phyloP scores from a whole-genome alignment of 108 stramenopile species.

The Cylindrotheca closterium region DNA sequence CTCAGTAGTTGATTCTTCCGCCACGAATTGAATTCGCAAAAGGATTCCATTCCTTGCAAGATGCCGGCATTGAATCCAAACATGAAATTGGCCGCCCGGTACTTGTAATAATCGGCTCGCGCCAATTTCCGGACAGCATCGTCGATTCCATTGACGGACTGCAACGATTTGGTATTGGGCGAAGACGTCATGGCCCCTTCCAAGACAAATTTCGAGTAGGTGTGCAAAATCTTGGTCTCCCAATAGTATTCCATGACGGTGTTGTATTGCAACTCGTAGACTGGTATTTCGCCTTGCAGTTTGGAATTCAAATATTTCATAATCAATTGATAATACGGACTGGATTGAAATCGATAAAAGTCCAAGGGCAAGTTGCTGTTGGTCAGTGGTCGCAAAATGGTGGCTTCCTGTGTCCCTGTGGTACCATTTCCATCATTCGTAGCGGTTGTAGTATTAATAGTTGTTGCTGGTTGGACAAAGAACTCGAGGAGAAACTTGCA shows the following conservation, averaged over 20 bases:
- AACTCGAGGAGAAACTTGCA: slow-evolving; percentile 22
- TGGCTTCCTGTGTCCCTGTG: slow-evolving; percentile 2
- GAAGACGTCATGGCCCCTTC: slow-evolving; percentile 28
- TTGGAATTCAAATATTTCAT: slow-evolving; percentile 4
- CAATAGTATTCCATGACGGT: slow-evolving; percentile 23
- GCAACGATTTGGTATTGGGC: slow-evolving; percentile 26
- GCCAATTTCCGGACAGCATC: slow-evolving; percentile 27
- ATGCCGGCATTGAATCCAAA: slow-evolving; percentile 29
- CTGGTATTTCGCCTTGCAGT: slow-evolving; percentile 1
- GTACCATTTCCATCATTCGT: neutral
- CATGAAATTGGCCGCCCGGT: slow-evolving; percentile 34
- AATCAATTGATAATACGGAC: slow-evolving; percentile 24
- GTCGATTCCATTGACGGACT: slow-evolving; percentile 19
- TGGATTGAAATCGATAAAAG: slow-evolving; percentile 18
- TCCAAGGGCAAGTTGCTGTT: slow-evolving; percentile 32
- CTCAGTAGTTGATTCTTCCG: slow-evolving; percentile 31
- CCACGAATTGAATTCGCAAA: slow-evolving; percentile 29
- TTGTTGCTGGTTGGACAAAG: slow-evolving; percentile 21
- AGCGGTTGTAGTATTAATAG: neutral
- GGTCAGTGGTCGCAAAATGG: slow-evolving; percentile 27
- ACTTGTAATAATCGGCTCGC: slow-evolving; percentile 34
- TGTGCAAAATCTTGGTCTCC: slow-evolving; percentile 11
- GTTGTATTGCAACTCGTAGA: slow-evolving; percentile 30
- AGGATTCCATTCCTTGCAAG: slow-evolving; percentile 14
- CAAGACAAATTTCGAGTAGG: slow-evolving; percentile 7